A percentile compares a stretch with the other conserved stretches of the same genome.
Conservation (phyloP, 768 basidiomycete species). For the Tubosaeta sp. region DNA sequence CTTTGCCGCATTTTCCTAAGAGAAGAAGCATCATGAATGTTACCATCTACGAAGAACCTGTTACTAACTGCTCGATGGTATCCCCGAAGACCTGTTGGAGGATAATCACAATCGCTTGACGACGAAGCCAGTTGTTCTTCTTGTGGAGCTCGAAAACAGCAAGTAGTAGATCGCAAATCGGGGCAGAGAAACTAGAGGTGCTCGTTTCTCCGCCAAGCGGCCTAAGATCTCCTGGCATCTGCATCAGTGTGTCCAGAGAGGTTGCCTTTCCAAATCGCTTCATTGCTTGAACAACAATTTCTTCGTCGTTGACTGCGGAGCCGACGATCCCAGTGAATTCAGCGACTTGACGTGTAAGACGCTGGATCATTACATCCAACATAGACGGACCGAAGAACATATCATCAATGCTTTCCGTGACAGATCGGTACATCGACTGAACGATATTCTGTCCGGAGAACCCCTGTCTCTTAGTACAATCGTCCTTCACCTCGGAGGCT, state of each 20-base stretch:
- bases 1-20: conserved; percentile 84
- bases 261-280: conserved; percentile 62
- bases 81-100: conserved; percentile 93
- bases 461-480: conserved; percentile 38
- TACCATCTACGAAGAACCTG: not conserved
- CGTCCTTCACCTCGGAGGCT: conserved; percentile 44
- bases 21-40: conserved; percentile 2
- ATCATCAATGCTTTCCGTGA: conserved; percentile 94
- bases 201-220: conserved; percentile 86
- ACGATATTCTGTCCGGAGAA: conserved; percentile 77
- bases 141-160: conserved; percentile 94
- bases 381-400: conserved; percentile 96
- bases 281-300: conserved; percentile 76
- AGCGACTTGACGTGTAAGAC: conserved; percentile 84
- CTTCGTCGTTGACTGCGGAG: conserved; percentile 76
- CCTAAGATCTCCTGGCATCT: conserved; percentile 73
- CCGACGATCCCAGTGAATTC: conserved; percentile 84
- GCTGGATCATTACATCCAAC: conserved; percentile 91
- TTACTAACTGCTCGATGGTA: conserved; percentile 84
- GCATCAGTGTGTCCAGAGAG: conserved; percentile 66
- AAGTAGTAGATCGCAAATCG: conserved; percentile 90
- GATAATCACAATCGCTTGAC: conserved; percentile 95
- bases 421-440: conserved; percentile 83
- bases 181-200: conserved; percentile 83
- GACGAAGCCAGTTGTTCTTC: conserved; percentile 93